Conservation (phyloP, 331 rosid genomes). For the Arachis monticola region DNA sequence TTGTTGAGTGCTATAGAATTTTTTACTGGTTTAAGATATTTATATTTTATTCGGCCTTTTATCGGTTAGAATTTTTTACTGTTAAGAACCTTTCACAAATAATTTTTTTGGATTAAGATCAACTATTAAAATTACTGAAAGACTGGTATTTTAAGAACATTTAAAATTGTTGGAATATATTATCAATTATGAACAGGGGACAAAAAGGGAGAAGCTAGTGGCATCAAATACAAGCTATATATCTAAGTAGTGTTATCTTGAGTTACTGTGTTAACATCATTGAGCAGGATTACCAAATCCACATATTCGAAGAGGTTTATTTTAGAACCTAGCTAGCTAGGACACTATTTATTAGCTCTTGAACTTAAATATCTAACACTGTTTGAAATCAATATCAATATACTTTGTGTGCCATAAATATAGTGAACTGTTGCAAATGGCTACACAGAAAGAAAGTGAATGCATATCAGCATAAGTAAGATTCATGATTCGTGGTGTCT, state of each 20-base stretch:
- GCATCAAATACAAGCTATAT: background rate
- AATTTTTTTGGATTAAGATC: too few species aligned
- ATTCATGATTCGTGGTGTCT: background rate
- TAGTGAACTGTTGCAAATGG: background rate
- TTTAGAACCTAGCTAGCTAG: background rate
- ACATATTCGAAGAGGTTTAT: background rate
- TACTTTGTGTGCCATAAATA: background rate
- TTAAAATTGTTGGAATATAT: too few species aligned
- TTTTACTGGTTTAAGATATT: too few species aligned
- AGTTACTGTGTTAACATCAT: conserved; percentile 2
- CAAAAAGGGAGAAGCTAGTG: background rate
- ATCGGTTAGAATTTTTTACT: too few species aligned
- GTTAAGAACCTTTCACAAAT: too few species aligned
- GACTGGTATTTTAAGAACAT: too few species aligned
- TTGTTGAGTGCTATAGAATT: too few species aligned
- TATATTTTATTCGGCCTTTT: too few species aligned
- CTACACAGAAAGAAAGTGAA: background rate
- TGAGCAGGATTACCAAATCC: background rate
- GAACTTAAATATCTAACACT: background rate
- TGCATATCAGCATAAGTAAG: background rate
- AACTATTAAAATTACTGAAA: too few species aligned
- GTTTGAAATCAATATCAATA: background rate
- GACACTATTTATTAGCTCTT: background rate
- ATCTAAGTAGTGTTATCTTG: background rate
- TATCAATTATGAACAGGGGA: background rate